A percentile compares a stretch with the other conserved stretches of the same genome.
These are phyloP conservation scores for Aegilops bicornis DNA, from an alignment of 176 grass and related monocot genomes.

Conservation along the genomic window DNA sequence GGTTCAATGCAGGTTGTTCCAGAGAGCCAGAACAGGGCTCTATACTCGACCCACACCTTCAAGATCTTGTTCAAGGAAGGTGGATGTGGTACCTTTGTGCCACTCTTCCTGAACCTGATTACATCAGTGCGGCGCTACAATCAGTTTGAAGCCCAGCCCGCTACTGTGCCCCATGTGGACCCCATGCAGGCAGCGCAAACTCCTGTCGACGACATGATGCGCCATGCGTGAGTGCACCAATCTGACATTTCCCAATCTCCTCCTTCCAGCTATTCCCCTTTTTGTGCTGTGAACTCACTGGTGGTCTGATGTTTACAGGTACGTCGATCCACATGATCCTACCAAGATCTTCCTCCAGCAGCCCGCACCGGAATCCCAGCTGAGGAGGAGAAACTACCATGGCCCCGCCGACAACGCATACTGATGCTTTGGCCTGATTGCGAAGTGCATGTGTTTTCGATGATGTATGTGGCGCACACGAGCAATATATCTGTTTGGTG, in stretches of 20 bases:
- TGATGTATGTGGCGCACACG: neutral
- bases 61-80: conserved; percentile 99
- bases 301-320: conserved; percentile 39
- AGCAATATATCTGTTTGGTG: conserved; percentile 5
- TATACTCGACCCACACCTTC: conserved; percentile 95
- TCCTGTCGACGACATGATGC: conserved; percentile 95
- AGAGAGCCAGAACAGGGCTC: conserved; percentile 66
- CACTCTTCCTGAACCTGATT: conserved; percentile 89
- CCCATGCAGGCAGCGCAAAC: conserved; percentile 88
- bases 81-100: conserved; percentile 90
- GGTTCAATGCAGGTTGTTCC: conserved; percentile 66
- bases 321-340: conserved; percentile 93
- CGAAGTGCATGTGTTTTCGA: neutral
- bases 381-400: conserved; percentile 94
- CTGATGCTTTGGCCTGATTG: conserved; percentile 4
- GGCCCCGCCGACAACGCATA: conserved; percentile 47
- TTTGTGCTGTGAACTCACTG: neutral
- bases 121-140: conserved; percentile 79
- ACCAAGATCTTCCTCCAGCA: conserved; percentile 99
- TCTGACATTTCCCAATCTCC: neutral
- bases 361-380: conserved; percentile 79
- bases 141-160: conserved; percentile 54
- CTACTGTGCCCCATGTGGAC: conserved; percentile 51
- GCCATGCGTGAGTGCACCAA: conserved; percentile 65
- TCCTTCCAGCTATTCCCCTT: neutral